Evolutionary conservation across 2,329 filamentous ascomycete species (phyloP), one percentile per base, ranked within the genome.

Genomic region (Fusarium sacchari): DNA sequence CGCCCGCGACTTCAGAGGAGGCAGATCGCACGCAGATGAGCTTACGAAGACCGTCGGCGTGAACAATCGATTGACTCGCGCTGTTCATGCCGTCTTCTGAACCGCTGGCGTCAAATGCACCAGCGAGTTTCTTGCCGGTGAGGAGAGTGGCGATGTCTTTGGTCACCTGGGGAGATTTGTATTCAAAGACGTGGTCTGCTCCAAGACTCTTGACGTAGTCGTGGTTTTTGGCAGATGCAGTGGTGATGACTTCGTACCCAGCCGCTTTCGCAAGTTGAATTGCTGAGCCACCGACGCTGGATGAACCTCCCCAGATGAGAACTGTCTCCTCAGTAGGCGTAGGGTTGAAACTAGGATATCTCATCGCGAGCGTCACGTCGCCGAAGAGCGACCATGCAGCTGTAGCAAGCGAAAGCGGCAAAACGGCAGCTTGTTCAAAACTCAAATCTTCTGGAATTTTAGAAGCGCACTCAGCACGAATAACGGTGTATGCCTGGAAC

Each of bases 261-360:
- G 84, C 81, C 0, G 81, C 82, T 11, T 79, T 77, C 3, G 83
- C 82, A 1, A 88, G 79, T 67, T 88, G 87, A 17, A 87, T 83
- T 2, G 83, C 84, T 47, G 82, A 83, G 44, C 82, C 82, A 3
- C 87, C 86, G 1, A 86, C 84, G 22, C 80, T 82, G 0, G 84
- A 83, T 6, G 85, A 83, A 1, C 87, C 88, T n/a, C 87, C 87
- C 85, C 86, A 89, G 44, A 82, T 68, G 17, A 76, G 52, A 2
- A 76, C 61, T 1, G 46, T 42, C 37, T 76, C 55, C 1, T 36
- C 60, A 2, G 42, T 52, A 12, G 67, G 22, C 4, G 52, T n/a
- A 0, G 71, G 43, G 5, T 28, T 26, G 7, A 60, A 36, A 17
- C 53, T 64, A 3, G 71, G 71, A 24, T 68, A 67, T n/a, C 49